Base-by-base conservation (phyloP, 2,329 filamentous ascomycete species). In the Aspergillus tanneri region DNA sequence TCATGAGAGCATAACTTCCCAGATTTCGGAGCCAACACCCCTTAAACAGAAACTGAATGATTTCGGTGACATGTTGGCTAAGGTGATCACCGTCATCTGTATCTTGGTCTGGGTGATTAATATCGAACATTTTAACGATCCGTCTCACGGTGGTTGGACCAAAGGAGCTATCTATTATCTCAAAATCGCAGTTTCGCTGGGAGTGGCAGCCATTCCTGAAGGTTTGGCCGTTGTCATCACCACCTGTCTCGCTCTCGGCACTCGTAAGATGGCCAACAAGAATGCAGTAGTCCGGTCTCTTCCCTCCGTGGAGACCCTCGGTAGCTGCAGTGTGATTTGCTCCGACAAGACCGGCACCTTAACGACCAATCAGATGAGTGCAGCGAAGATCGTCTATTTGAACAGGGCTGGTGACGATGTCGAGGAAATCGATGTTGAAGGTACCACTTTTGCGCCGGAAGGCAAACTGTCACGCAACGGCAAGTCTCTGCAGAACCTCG, bases 141-240 rank as follows among this genome's bases (percentile, higher is more conserved):
- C 91, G 22, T 87, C 88, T 57, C 92, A 96, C 62, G 93, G 93
- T 62, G 87, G 84, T 71, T 96, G 90, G 86, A 82, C 89, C 55
- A 99, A 97, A 77, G 93, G 93, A 51, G 93, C 93, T 50, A 97
- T 99, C 65, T 99, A 99, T 80, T 99, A 99, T 72, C 83, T 99
- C 63, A 99, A 99, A 80, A 99, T 99, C 67, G 93, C 93, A 34
- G 95, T 99, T 34, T 99, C 93, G 41, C 87, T 99, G 28, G 95
- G 93, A 72, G 93, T 99, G 34, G 93, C 93, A 38, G 93, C 95
- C 57, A 99, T 99, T 65, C 93, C 93, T 0, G 93, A 99, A 75
- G 93, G 95, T 70, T 81, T 99, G 37, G 93, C 93, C 24, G 93
- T 97, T 44, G 95, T 99, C 58, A 99, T 99, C 60, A 99, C 93